These are phyloP conservation scores for Kodamaea plutei DNA, from an alignment of 1,139 yeast species.

Conservation along the genomic window DNA sequence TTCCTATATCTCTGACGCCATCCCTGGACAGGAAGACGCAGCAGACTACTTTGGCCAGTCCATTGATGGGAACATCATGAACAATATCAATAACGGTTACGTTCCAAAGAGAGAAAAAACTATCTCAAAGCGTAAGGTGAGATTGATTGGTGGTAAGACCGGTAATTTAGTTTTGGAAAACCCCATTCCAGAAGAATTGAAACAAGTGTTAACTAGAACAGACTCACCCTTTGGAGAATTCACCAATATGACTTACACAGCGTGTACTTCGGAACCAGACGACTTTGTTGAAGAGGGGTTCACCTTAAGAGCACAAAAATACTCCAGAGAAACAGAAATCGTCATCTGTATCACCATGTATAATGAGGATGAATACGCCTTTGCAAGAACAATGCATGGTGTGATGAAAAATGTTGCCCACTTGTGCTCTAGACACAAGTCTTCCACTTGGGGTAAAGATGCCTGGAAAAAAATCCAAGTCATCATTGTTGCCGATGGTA, in stretches of 20 bases:
- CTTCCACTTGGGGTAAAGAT: conserved; percentile 89
- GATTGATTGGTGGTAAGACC: conserved; percentile 54
- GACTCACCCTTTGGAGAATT: conserved; percentile 82
- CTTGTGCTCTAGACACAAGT: conserved; percentile 71
- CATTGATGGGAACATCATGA: conserved; percentile 45
- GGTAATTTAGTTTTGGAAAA: conserved; percentile 87
- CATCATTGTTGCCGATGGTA: conserved; percentile 86
- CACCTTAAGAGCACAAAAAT: conserved; percentile 76
- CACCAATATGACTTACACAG: conserved; percentile 91
- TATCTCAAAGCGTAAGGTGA: conserved; percentile 47
- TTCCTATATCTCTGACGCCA: conserved; percentile 20
- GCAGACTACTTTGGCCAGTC: conserved; percentile 42
- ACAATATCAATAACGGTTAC: conserved; percentile 37
- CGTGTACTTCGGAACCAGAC: conserved; percentile 88
- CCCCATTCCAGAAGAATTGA: conserved; percentile 85
- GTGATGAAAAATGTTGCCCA: conserved; percentile 91
- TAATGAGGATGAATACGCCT: conserved; percentile 84
- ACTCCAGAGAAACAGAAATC: conserved; percentile 83
- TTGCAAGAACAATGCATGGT: conserved; percentile 90
- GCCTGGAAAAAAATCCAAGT: conserved; percentile 96
- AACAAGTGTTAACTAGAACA: conserved; percentile 71
- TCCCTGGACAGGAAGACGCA: conserved; percentile 17
- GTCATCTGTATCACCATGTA: conserved; percentile 93
- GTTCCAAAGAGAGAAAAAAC: conserved; percentile 37
- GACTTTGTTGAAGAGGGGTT: conserved; percentile 78